Base-by-base conservation (phyloP, 192 early-diverging fungal genomes). In the Rhizophagus sp. region DNA sequence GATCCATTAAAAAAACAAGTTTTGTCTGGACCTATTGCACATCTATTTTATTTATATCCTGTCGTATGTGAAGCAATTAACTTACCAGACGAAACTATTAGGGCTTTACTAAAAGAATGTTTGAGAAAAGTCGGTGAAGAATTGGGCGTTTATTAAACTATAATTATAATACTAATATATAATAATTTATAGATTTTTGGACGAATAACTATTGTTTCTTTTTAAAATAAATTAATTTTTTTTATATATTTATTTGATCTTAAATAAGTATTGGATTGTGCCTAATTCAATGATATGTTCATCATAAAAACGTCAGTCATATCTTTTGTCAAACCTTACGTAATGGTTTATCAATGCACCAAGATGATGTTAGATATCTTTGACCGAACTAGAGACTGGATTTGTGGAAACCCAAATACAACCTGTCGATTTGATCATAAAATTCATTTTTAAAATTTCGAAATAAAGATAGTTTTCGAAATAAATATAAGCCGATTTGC, bases 41-140 rank as follows among this genome's bases (percentile, higher is more conserved):
- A 93, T 68, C 34, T 94, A 39, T 95, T 93, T 84, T 90, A 88
- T 79, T 81, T 95, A 47, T 94, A 93, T 81, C 90, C 91, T 19
- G 64, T 87, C 17, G 74, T 95, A 24, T 91, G 89, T 80, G 87
- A 91, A 44, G 87, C 87, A 25, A 84, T 90, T 78, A 84, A 85
- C 17, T 85, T 85, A 49, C 81, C 86, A 25, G 88, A 90, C 76
- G 83, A 83, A 19, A 82, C 82, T 30, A 82, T 86, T 13, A n/a
- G 81, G 27, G 50, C 64, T 36, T 65, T 86, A 25, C 76, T 86
- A 19, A 84, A 84, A 63, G 77, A 82, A 3, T 86, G 85, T 78
- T 80, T 86, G 39, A 81, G 80, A 64, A 86, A 83, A 63, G 80
- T 83, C 34, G 83, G 85, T 10, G 81, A 83, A 36, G 83, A 82